These are phyloP conservation scores for Austroboletus novae-zelandiae DNA, from an alignment of 1,284 basidiomycete species.

Conservation along the genomic window DNA sequence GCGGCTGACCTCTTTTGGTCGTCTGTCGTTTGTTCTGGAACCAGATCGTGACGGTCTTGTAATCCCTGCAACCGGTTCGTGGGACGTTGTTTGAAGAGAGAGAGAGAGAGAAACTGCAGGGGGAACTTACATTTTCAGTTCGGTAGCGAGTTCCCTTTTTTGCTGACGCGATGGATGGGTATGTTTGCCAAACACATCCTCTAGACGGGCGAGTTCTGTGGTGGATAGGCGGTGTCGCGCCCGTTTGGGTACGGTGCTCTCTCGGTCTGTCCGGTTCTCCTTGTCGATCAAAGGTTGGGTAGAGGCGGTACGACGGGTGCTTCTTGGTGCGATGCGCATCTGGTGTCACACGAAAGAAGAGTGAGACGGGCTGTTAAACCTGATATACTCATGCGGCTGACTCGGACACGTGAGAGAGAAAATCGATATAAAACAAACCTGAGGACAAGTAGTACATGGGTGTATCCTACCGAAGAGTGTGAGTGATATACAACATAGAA, in stretches of 20 bases:
- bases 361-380: slow-evolving; percentile 25
- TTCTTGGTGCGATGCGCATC: slow-evolving; percentile 19
- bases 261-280: slow-evolving; percentile 12
- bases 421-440: not conserved
- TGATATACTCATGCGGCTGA: slow-evolving; percentile 19
- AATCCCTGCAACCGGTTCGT: slow-evolving; percentile 21
- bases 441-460: too few species aligned
- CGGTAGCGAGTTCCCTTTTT: slow-evolving; percentile 38
- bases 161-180: slow-evolving; percentile 41
- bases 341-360: slow-evolving; percentile 9
- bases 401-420: slow-evolving; percentile 15
- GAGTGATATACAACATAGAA: slow-evolving; percentile 8
- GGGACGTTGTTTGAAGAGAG: not conserved
- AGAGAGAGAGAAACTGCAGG: too few species aligned
- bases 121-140: slow-evolving; percentile 39
- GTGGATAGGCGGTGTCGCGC: slow-evolving; percentile 40
- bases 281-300: slow-evolving; percentile 10
- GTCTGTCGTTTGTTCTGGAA: slow-evolving; percentile 52
- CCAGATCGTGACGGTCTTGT: slow-evolving; percentile 51
- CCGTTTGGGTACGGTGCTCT: slow-evolving; percentile 22
- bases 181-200: slow-evolving; percentile 35
- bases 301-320: slow-evolving; percentile 22
- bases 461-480: not conserved
- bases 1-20: slow-evolving; percentile 35
- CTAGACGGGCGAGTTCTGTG: slow-evolving; percentile 38